Conservation (phyloP, 148 eudicot species). For the Nepenthes gracilis region DNA sequence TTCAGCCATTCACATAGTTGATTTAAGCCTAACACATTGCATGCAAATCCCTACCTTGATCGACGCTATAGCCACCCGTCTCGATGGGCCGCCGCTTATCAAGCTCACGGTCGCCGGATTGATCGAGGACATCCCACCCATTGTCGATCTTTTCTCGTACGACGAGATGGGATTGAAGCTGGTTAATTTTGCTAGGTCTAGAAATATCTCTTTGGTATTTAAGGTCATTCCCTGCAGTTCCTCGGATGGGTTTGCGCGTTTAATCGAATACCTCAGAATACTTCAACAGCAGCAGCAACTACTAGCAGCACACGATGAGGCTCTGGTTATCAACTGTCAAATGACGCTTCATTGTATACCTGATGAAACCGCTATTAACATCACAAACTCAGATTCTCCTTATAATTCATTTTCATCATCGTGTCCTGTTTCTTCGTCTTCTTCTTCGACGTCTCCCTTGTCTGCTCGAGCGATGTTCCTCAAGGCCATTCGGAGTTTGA, state of each 20-base stretch:
- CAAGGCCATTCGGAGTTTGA: constrained; percentile 34
- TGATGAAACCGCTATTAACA: constrained; percentile 20
- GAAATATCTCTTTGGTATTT: constrained; percentile 57
- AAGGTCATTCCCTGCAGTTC: constrained; percentile 44
- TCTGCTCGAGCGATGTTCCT: constrained; percentile 35
- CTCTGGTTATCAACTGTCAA: constrained; percentile 66
- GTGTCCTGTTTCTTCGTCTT: not conserved
- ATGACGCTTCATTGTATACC: constrained; percentile 74
- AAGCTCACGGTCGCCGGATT: constrained; percentile 71
- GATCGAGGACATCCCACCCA: constrained; percentile 48
- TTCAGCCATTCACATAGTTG: constrained; percentile 54
- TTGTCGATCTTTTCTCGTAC: constrained; percentile 52
- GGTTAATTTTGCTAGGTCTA: constrained; percentile 52
- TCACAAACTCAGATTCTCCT: not conserved
- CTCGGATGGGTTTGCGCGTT: constrained; percentile 52
- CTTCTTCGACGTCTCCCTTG: constrained; percentile 3
- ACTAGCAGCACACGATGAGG: constrained; percentile 17
- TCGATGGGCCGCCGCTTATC: constrained; percentile 25
- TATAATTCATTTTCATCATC: not conserved
- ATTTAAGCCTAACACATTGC: constrained; percentile 71
- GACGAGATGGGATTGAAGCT: constrained; percentile 60
- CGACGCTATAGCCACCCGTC: constrained; percentile 54
- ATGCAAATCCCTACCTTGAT: constrained; percentile 93
- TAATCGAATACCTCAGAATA: constrained; percentile 36
- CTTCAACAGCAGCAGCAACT: not conserved